Evolutionary conservation across 306 rosid genomes (phyloP).

Genomic region (Rosa rugosa): DNA sequence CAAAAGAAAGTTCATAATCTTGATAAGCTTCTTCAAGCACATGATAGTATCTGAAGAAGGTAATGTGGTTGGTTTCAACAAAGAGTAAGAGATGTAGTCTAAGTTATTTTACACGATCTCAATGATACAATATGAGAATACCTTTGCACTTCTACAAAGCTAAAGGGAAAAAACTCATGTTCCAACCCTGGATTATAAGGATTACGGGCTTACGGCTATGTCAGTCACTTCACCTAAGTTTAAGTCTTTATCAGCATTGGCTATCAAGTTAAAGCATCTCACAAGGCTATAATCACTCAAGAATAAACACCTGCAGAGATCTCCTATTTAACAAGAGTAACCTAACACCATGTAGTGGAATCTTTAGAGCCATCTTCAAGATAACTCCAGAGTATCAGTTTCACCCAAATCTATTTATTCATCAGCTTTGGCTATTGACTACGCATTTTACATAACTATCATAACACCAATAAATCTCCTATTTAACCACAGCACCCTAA

Average conservation of each 20-base stretch:
- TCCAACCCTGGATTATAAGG: neutral
- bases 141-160: neutral
- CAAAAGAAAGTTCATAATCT: neutral
- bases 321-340: neutral
- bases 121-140: neutral
- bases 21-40: neutral
- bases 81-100: neutral
- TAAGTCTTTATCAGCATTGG: neutral
- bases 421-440: neutral
- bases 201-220: neutral
- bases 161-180: neutral
- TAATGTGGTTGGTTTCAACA: neutral
- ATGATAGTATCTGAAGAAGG: neutral
- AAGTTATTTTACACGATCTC: neutral
- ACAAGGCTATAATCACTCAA: neutral
- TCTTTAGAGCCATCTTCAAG: neutral
- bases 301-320: neutral
- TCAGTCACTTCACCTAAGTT: neutral
- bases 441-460: neutral
- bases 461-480: neutral
- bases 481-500: neutral
- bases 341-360: neutral
- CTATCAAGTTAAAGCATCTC: slow-evolving; percentile 5
- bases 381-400: neutral
- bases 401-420: neutral